These are phyloP conservation scores for Paxillus ammoniavirescens DNA, from an alignment of 768 basidiomycete genomes.

Conservation along the genomic window DNA sequence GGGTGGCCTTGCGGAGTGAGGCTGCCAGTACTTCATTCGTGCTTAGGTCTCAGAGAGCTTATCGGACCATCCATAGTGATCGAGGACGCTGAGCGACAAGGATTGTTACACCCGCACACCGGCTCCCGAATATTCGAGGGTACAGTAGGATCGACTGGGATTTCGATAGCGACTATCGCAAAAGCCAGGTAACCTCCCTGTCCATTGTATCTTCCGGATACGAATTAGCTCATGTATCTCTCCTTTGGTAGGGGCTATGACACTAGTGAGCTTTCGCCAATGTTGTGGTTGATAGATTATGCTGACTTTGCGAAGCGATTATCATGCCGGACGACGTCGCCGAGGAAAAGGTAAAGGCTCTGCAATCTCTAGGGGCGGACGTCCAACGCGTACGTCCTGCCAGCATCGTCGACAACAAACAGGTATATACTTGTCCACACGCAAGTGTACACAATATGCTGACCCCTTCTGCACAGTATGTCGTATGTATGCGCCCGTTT, in stretches of 20 bases:
- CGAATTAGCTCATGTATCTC: neutral
- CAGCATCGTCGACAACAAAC: constrained; percentile 96
- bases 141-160: constrained; percentile 94
- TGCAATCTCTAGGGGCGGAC: constrained; percentile 82
- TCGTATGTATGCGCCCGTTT: constrained; percentile 44
- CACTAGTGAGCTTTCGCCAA: constrained; percentile 51
- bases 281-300: too few species aligned
- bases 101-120: constrained; percentile 80
- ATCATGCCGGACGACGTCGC: constrained; percentile 91
- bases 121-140: constrained; percentile 96
- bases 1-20: constrained; percentile 90
- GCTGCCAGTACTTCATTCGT: neutral
- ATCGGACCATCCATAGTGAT: constrained; percentile 62
- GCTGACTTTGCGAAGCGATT: constrained; percentile 53
- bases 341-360: constrained; percentile 84
- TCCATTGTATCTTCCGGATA: neutral
- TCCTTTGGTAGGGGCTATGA: constrained; percentile 71
- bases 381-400: constrained; percentile 90
- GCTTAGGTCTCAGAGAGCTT: neutral
- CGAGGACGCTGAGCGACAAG: constrained; percentile 84
- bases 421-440: constrained; percentile 45
- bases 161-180: constrained; percentile 93
- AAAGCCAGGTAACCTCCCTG: constrained; percentile 62
- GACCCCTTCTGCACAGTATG: constrained; percentile 44
- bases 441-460: constrained; percentile 1